These are phyloP conservation scores for Trichoderma koningii DNA, from an alignment of 2,329 filamentous ascomycete genomes.

Conservation along the genomic window DNA sequence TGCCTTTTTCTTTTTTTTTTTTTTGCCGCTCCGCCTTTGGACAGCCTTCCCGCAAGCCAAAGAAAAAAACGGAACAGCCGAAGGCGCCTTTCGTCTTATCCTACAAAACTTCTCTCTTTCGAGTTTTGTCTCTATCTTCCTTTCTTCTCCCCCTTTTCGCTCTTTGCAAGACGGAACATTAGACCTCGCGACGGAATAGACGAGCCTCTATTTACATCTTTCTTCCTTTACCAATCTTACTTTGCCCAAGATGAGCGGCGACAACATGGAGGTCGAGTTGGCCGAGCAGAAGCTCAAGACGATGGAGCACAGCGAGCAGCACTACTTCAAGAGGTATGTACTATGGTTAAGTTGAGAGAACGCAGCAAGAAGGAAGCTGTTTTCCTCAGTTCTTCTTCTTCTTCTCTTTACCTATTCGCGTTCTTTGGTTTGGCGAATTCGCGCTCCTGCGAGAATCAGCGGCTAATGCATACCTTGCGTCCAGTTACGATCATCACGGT, in stretches of 20 bases:
- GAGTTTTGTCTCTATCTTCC: background rate
- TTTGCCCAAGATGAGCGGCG: slow-evolving; percentile 47
- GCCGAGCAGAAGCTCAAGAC: slow-evolving; percentile 65
- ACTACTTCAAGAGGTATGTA: slow-evolving; percentile 94
- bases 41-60: slow-evolving; percentile 11
- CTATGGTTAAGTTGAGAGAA: background rate
- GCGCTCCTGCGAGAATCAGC: slow-evolving; percentile 2
- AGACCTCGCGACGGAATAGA: slow-evolving; percentile 13
- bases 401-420: background rate
- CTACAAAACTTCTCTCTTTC: background rate
- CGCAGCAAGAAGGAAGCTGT: background rate
- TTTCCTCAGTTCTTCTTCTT: background rate
- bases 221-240: background rate
- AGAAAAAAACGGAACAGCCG: slow-evolving; percentile 3
- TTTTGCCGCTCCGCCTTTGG: slow-evolving; percentile 12
- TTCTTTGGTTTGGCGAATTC: background rate
- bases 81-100: slow-evolving; percentile 14
- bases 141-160: slow-evolving; percentile 1
- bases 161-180: background rate
- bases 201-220: slow-evolving; percentile 1
- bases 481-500: slow-evolving; percentile 98
- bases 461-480: slow-evolving; percentile 40
- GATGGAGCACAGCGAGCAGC: slow-evolving; percentile 93
- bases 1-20: slow-evolving; percentile 16
- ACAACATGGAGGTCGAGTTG: slow-evolving; percentile 60